Evolutionary conservation across 164 flowering plant species (phyloP).

Genomic region (Chimonanthus salicifolius): DNA sequence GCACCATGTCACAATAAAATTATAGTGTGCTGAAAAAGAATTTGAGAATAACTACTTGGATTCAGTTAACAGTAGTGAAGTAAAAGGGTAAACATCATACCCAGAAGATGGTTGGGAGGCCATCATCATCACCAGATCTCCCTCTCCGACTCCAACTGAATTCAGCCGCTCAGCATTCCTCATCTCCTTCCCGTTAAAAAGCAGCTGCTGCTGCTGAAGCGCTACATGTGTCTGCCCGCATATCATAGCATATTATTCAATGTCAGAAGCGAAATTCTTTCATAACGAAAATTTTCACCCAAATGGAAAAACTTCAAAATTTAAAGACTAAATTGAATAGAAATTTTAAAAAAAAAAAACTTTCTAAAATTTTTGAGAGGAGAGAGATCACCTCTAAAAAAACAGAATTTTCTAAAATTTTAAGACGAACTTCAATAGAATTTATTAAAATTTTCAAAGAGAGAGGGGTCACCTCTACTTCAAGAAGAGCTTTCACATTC

Average conservation of each 20-base stretch:
- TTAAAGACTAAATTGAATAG: not conserved
- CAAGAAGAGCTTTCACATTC: slow-evolving; percentile 89
- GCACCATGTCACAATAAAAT: not conserved
- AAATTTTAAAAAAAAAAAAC: not conserved
- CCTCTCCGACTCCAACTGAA: slow-evolving; percentile 67
- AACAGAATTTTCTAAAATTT: not conserved
- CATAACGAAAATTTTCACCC: not conserved
- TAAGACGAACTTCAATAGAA: not conserved
- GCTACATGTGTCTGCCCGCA: slow-evolving; percentile 57
- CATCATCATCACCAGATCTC: slow-evolving; percentile 84
- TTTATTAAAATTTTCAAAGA: not conserved
- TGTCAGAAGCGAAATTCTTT: not conserved
- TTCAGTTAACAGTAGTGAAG: not conserved
- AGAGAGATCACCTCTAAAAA: too few species aligned
- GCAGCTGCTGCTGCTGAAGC: slow-evolving; percentile 80
- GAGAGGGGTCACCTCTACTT: slow-evolving; percentile 64
- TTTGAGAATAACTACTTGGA: too few species aligned
- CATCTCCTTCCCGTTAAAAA: slow-evolving; percentile 77
- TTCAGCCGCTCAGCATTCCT: slow-evolving; percentile 57
- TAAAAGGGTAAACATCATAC: slow-evolving; percentile 13
- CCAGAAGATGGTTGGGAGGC: slow-evolving; percentile 37
- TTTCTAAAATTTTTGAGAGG: not conserved
- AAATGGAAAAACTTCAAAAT: not conserved
- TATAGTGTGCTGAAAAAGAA: too few species aligned
- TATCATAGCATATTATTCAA: not conserved